Evolutionary conservation across 352 stramenopile species (phyloP), one percentile per base, ranked within the genome.

Genomic region (Globisporangium ultimum): DNA sequence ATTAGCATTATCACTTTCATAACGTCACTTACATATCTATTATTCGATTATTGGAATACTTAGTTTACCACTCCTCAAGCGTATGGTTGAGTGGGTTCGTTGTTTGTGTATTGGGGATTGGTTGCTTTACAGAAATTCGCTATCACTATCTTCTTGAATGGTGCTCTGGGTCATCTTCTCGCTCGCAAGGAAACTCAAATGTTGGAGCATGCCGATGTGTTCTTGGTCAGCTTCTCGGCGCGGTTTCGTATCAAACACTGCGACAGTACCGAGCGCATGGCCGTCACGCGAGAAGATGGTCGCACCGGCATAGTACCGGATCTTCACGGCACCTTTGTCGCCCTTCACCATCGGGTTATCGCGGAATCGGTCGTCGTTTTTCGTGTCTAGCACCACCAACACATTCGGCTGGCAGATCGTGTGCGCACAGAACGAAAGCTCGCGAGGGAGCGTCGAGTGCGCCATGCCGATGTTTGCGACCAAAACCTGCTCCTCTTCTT

Each of bases 271-370:
- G 9, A 95, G 71, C 15, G 84, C 80, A 38, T 91, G 84, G 36
- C 84, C 84, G 51, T 93, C 81, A 10, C 75, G 69, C 2, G 81
- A 91, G 54, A 91, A 93, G 57, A 95, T 93, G 45, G 80, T 90
- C 13, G 84, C 86, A 15, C 86, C 86, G 13, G 84, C 80, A 60
- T 95, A 95, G 63, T 93, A 95, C 57, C 84, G 78, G 61, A 95
- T 93, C 67, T 95, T 95, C 32, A 88, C 80, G 2, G 84, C 78
- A 20, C 83, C 80, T 53, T 92, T 91, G 38, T 91, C 78, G 49
- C 84, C 86, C 58, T 91, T 91, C 32, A 93, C 86, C 78, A 95
- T 92, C 20, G 86, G 86, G 67, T 95, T 95, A 50, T 95, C 78
- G 9, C 82, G 78, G 67, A 95, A 95, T 0, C 84, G 84, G 32